A percentile compares a stretch with the other conserved stretches of the same genome.
phyloP scores from a whole-genome alignment of 768 basidiomycete species.

The Tulasnella sp. region DNA sequence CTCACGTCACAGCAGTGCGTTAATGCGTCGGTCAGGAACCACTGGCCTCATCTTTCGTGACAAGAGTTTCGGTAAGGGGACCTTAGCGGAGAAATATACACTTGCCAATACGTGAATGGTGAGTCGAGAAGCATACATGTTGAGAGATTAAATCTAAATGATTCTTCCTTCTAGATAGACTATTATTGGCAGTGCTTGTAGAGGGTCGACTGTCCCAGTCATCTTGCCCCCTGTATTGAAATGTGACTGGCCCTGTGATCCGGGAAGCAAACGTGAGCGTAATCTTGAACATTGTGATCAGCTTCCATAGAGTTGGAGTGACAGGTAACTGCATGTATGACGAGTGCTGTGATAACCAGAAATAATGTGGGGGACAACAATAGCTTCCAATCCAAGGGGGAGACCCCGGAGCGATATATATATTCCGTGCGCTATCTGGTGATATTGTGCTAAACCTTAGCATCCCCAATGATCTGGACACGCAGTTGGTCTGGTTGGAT shows the following conservation, averaged over 20 bases:
- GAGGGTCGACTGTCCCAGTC: background rate
- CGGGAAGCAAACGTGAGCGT: background rate
- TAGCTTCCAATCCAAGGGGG: slow-evolving; percentile 50
- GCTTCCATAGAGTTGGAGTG: background rate
- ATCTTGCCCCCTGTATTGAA: too few relatives aligned
- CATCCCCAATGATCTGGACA: background rate
- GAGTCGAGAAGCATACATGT: background rate
- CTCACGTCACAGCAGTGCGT: background rate
- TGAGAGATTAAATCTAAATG: too few relatives aligned
- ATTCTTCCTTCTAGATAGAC: too few relatives aligned
- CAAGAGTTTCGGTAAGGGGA: background rate
- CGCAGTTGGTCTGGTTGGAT: background rate
- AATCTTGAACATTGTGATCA: background rate
- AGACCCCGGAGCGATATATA: slow-evolving; percentile 43
- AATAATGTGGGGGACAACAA: slow-evolving; percentile 52
- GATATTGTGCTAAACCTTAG: background rate
- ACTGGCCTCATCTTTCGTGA: background rate
- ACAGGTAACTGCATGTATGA: slow-evolving; percentile 53
- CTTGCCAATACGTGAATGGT: background rate
- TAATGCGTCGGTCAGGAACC: background rate
- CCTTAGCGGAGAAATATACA: background rate
- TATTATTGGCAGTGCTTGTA: background rate
- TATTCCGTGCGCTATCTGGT: background rate
- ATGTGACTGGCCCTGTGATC: too few relatives aligned
- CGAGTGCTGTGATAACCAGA: slow-evolving; percentile 52